Evolutionary conservation across 2,329 filamentous ascomycete species (phyloP).

Genomic region (Passalora sequoiae): DNA sequence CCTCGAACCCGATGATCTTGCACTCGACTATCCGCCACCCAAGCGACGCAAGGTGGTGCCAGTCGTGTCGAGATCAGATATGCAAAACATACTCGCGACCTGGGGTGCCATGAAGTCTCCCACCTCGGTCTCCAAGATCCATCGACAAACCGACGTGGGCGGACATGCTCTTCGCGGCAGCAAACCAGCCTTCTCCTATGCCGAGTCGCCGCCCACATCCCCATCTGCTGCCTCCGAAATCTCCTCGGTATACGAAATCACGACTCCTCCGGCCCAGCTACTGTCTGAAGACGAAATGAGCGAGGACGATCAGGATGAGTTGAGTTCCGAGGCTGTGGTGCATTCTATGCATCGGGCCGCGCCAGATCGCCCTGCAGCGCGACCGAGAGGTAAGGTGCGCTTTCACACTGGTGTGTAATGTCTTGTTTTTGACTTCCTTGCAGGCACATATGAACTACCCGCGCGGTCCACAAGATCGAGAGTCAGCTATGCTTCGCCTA

Average conservation of each 20-base stretch:
- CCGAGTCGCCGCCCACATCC: constrained; percentile 19
- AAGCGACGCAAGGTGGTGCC: constrained; percentile 21
- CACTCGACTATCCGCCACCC: constrained; percentile 13
- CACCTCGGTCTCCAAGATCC: constrained; percentile 25
- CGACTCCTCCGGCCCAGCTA: neutral
- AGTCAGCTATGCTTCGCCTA: constrained; percentile 22
- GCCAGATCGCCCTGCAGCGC: neutral
- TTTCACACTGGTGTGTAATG: too few relatives aligned
- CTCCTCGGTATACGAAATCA: constrained; percentile 9
- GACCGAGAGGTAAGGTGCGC: neutral
- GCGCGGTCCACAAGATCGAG: constrained; percentile 23
- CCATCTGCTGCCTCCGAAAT: constrained; percentile 8
- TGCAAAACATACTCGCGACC: constrained; percentile 24
- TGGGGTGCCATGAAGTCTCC: constrained; percentile 28
- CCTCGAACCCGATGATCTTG: constrained; percentile 6
- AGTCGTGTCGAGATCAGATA: constrained; percentile 12
- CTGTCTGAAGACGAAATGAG: constrained; percentile 1
- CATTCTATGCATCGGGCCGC: constrained; percentile 17
- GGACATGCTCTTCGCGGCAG: constrained; percentile 12
- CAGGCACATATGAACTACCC: constrained; percentile 23
- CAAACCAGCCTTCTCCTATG: constrained; percentile 18
- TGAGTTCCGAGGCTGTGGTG: constrained; percentile 21
- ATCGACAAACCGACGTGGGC: constrained; percentile 16
- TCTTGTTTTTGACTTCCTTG: too few relatives aligned
- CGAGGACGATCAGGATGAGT: constrained; percentile 19